Percentiles rank a stretch among this genome's conserved stretches.
Evolutionary conservation across 306 rosid genomes (phyloP).

Genomic region (Heteromeles arbutifolia): DNA sequence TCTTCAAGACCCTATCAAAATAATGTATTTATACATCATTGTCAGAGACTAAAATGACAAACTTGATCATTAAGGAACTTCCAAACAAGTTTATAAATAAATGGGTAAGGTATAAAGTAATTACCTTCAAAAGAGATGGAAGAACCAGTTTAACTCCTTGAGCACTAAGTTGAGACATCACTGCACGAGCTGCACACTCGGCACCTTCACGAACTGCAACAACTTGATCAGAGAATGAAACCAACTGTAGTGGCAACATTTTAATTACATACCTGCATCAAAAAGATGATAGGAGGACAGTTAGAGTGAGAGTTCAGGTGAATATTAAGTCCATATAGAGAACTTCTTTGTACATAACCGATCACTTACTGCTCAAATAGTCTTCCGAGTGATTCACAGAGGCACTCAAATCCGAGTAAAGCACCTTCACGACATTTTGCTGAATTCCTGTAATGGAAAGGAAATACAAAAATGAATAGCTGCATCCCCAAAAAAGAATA

Average conservation of each 20-base stretch:
- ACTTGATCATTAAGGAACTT: not conserved
- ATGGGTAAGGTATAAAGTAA: not conserved
- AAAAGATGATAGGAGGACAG: not conserved
- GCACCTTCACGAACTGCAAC: conserved; percentile 93
- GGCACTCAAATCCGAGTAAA: conserved; percentile 91
- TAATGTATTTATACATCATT: not conserved
- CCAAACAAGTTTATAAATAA: not conserved
- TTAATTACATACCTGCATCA: conserved; percentile 77
- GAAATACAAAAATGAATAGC: not conserved
- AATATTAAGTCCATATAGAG: not conserved
- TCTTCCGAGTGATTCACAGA: conserved; percentile 88
- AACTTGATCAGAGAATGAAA: conserved; percentile 96
- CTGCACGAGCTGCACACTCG: conserved; percentile 96
- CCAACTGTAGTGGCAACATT: conserved; percentile 86
- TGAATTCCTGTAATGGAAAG: conserved; percentile 59
- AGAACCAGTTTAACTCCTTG: conserved; percentile 99
- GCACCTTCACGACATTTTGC: conserved; percentile 94
- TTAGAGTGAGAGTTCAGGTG: conserved; percentile 4
- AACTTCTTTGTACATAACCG: not conserved
- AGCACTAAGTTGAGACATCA: conserved; percentile 96
- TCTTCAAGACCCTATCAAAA: conserved; percentile 88
- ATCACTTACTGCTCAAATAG: conserved; percentile 82
- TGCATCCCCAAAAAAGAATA: not conserved
- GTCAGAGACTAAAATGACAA: not conserved
- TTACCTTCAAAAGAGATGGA: conserved; percentile 91